phyloP scores from a whole-genome alignment of 345 rosid species.

The Citrus mangshanensis region DNA sequence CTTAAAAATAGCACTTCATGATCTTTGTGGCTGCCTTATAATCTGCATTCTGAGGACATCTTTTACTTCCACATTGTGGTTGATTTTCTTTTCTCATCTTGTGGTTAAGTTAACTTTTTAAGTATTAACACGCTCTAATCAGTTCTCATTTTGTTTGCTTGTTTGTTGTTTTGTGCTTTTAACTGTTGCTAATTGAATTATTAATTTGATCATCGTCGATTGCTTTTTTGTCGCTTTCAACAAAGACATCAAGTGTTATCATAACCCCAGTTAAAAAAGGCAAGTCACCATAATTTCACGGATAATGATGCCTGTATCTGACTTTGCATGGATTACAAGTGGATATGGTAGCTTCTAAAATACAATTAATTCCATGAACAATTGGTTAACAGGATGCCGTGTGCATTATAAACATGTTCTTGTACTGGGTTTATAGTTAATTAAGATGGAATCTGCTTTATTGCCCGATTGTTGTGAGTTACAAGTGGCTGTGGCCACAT shows the following conservation, averaged over 20 bases:
- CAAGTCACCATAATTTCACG: background rate
- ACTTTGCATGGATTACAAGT: background rate
- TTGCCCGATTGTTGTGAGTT: background rate
- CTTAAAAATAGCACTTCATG: background rate
- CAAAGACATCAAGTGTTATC: background rate
- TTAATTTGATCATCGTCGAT: background rate
- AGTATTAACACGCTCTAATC: background rate
- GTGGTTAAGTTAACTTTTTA: background rate
- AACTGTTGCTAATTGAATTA: background rate
- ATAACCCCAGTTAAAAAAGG: background rate
- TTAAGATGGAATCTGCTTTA: background rate
- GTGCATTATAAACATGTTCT: background rate
- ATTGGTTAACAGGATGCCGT: background rate
- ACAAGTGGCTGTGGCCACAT: background rate
- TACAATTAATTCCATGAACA: background rate
- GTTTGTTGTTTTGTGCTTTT: background rate
- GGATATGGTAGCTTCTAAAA: background rate
- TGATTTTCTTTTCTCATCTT: background rate
- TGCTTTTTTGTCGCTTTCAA: background rate
- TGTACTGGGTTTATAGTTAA: background rate
- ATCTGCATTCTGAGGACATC: slow-evolving; percentile 10
- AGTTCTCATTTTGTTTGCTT: background rate
- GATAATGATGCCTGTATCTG: background rate
- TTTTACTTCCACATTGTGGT: background rate
- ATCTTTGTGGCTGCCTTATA: slow-evolving; percentile 11